These are phyloP conservation scores for Sporodiniella umbellata DNA, from an alignment of 371 early-diverging fungal genomes.

Conservation along the genomic window DNA sequence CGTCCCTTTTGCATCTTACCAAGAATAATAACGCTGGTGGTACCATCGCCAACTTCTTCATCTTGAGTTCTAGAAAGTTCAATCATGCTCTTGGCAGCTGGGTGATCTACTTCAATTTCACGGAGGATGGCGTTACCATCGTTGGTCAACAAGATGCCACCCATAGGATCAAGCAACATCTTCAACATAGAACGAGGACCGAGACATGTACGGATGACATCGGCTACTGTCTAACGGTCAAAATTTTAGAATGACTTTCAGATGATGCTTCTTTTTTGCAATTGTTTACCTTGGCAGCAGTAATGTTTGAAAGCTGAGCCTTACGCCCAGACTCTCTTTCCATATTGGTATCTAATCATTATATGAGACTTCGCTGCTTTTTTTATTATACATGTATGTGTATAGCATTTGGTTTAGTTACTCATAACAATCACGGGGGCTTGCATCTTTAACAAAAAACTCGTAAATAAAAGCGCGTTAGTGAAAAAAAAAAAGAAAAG, in stretches of 20 bases:
- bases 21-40: constrained; percentile 98
- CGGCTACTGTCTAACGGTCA: constrained; percentile 92
- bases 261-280: not conserved
- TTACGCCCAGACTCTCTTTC: constrained; percentile 95
- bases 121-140: constrained; percentile 99
- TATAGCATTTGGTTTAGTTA: constrained; percentile 16
- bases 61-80: constrained; percentile 99
- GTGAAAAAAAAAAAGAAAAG: not conserved
- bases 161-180: constrained; percentile 99
- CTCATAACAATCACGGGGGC: constrained; percentile 75
- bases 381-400: not conserved
- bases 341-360: constrained; percentile 80
- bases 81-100: constrained; percentile 99
- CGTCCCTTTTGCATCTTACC: constrained; percentile 48
- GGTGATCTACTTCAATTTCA: constrained; percentile 99
- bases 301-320: constrained; percentile 96
- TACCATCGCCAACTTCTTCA: constrained; percentile 99
- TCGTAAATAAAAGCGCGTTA: not conserved
- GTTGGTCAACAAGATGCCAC: constrained; percentile 99
- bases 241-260: no score
- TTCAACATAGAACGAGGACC: constrained; percentile 99
- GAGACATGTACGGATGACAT: constrained; percentile 98
- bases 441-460: constrained; percentile 33
- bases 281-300: constrained; percentile 86
- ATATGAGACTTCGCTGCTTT: not conserved